phyloP scores from a whole-genome alignment of 1,284 basidiomycete genomes.

The Ustilago nuda region DNA sequence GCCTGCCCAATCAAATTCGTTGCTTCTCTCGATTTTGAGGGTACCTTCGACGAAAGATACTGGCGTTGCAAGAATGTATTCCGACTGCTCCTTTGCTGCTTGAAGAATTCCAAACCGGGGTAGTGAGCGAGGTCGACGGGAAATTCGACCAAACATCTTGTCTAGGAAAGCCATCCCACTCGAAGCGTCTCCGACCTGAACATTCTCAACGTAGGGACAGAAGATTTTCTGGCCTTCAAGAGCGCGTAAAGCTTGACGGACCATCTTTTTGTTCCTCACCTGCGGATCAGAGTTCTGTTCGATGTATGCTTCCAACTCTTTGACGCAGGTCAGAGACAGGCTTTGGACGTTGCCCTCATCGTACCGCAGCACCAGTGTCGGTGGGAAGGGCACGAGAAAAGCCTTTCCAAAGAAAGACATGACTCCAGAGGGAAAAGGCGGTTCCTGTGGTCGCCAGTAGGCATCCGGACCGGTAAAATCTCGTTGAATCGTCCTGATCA shows the following conservation, averaged over 20 bases:
- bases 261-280: conserved; percentile 74
- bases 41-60: conserved; percentile 73
- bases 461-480: conserved; percentile 63
- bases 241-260: conserved; percentile 78
- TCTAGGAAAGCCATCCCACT: conserved; percentile 27
- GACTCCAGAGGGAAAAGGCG: conserved; percentile 55
- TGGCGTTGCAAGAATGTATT: conserved; percentile 72
- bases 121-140: conserved; percentile 13
- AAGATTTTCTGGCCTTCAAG: conserved; percentile 77
- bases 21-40: conserved; percentile 75
- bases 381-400: conserved; percentile 83
- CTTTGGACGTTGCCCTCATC: conserved; percentile 73
- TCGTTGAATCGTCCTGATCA: conserved; percentile 49
- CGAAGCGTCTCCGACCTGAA: conserved; percentile 71
- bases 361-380: conserved; percentile 77
- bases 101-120: conserved; percentile 39
- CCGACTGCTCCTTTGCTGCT: conserved; percentile 70
- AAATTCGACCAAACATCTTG: conserved; percentile 36
- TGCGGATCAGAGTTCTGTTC: conserved; percentile 75
- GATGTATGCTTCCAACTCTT: conserved; percentile 76
- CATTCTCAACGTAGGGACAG: conserved; percentile 76
- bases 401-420: conserved; percentile 72
- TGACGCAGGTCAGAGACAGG: conserved; percentile 72
- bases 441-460: conserved; percentile 51
- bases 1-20: conserved; percentile 75